Base-by-base conservation (phyloP, 106 monocot genomes). In the Dendrobium nobile region DNA sequence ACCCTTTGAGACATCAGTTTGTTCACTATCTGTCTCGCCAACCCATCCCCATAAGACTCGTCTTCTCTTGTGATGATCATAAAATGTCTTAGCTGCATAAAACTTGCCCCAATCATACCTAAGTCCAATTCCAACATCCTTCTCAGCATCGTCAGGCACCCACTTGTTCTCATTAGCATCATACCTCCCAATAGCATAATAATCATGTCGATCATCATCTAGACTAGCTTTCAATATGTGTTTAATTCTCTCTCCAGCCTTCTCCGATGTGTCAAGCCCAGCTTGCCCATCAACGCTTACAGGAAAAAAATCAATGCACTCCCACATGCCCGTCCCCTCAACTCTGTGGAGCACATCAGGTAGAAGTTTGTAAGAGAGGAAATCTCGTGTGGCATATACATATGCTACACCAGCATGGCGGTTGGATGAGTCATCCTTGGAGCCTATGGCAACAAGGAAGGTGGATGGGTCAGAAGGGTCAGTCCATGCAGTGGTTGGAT, bases 81-180 rank as follows among this genome's bases (percentile, higher is more conserved):
- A 92, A 77, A 92, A 92, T n/a, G 92, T 89, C 86, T 92, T 92
- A 2, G 89, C 84, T 4, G 92, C 92, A 33, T 92, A 92, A 42
- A 88, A 90, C 78, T 85, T 90, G 1, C 92, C 92, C 86, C 87
- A 92, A 44, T 92, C 93, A 81, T 90, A 90, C 45, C 93, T 58
- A 77, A 87, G 45, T 17, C 93, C 93, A 3, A 90, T 70, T 44
- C 93, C 93, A 7, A 90, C 88, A 67, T 93, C 93, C 16, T 15
- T 24, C 9, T 81, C 81, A 33, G 64, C 44, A 55, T 88, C 88
- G 18, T 87, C 87, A 13, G 87, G 83, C 77, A 40, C 19, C 93
- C 93, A 93, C 51, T 13, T 55, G 61, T 82, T 88, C 24, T 17
- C 67, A 10, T 0, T 67, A 20, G 80, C 79, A 7, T 85, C 77